A percentile compares a stretch with the other conserved stretches of the same genome.
Conservation (phyloP, 495 filamentous ascomycete species). For the Aspergillus homomorphus region DNA sequence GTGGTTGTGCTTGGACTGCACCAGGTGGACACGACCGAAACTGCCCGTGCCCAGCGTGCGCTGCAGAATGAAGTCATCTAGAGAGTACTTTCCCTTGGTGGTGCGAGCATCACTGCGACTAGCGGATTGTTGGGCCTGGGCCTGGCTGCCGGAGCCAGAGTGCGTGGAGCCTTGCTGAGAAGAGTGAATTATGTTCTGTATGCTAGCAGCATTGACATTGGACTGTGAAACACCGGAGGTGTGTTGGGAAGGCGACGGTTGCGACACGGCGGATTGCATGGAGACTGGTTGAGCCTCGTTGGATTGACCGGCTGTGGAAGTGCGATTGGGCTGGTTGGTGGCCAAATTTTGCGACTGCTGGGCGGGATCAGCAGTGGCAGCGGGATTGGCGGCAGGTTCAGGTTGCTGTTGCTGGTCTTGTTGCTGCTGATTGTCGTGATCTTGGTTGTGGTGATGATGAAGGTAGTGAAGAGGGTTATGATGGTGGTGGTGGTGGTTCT, state of each 20-base stretch:
- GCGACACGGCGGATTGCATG: slow-evolving; percentile 41
- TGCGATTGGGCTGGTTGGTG: slow-evolving; percentile 22
- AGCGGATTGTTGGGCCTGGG: slow-evolving; percentile 19
- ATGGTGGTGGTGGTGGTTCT: slow-evolving; percentile 19
- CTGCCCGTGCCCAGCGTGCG: slow-evolving; percentile 93
- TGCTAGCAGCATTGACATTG: slow-evolving; percentile 42
- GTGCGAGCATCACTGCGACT: slow-evolving; percentile 50
- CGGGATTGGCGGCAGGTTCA: slow-evolving; percentile 21
- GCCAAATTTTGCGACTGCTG: slow-evolving; percentile 10
- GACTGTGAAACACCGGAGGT: slow-evolving; percentile 20
- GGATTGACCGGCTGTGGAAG: slow-evolving; percentile 17
- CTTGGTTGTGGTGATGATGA: slow-evolving; percentile 2
- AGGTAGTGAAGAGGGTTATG: slow-evolving; percentile 16
- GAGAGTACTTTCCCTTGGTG: slow-evolving; percentile 97
- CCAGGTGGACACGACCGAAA: slow-evolving; percentile 93
- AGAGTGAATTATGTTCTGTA: slow-evolving; percentile 43
- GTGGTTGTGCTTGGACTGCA: slow-evolving; percentile 95
- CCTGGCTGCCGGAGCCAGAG: slow-evolving; percentile 8
- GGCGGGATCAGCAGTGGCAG: slow-evolving; percentile 18
- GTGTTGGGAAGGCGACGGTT: slow-evolving; percentile 25
- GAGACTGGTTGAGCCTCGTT: slow-evolving; percentile 32
- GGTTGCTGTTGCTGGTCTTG: neutral
- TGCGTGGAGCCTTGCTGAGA: slow-evolving; percentile 27
- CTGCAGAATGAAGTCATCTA: slow-evolving; percentile 81
- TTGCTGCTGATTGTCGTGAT: slow-evolving; percentile 27